Percentiles rank a stretch among this genome's conserved stretches.
Conservation (phyloP, 2,329 filamentous ascomycete species). For the Chaetomiaceae sp. region DNA sequence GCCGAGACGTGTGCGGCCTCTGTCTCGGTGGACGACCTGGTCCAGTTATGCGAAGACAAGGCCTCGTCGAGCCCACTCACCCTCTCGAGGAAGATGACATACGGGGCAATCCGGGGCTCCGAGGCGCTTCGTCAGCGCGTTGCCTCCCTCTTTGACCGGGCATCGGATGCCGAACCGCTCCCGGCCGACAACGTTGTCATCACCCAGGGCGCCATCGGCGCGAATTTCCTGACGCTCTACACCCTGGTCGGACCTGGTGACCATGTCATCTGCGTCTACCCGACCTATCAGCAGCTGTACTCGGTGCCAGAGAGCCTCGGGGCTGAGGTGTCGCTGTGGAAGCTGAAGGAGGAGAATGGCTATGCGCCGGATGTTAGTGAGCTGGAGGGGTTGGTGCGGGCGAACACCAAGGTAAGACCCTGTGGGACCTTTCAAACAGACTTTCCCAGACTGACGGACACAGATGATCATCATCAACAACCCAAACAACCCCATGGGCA, state of each 20-base stretch:
- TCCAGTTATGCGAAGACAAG: constrained; percentile 54
- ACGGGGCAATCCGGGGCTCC: constrained; percentile 69
- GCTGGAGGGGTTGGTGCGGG: constrained; percentile 59
- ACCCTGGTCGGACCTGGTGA: constrained; percentile 67
- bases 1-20: constrained; percentile 76
- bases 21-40: constrained; percentile 65
- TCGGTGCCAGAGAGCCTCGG: constrained; percentile 69
- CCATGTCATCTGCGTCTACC: constrained; percentile 82
- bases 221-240: constrained; percentile 80
- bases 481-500: constrained; percentile 78
- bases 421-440: constrained; percentile 31
- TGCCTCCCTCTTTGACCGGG: constrained; percentile 59
- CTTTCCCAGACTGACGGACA: background rate
- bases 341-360: constrained; percentile 56
- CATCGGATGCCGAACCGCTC: constrained; percentile 37
- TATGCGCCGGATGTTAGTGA: constrained; percentile 66
- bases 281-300: constrained; percentile 83
- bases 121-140: constrained; percentile 59
- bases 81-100: constrained; percentile 60
- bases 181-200: constrained; percentile 63
- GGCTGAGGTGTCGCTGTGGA: constrained; percentile 74
- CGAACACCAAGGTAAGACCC: constrained; percentile 60
- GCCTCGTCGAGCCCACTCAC: constrained; percentile 38
- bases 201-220: constrained; percentile 74
- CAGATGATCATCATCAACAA: constrained; percentile 59